phyloP scores from a whole-genome alignment of 495 filamentous ascomycete genomes.

The Penicillium maclennaniae region DNA sequence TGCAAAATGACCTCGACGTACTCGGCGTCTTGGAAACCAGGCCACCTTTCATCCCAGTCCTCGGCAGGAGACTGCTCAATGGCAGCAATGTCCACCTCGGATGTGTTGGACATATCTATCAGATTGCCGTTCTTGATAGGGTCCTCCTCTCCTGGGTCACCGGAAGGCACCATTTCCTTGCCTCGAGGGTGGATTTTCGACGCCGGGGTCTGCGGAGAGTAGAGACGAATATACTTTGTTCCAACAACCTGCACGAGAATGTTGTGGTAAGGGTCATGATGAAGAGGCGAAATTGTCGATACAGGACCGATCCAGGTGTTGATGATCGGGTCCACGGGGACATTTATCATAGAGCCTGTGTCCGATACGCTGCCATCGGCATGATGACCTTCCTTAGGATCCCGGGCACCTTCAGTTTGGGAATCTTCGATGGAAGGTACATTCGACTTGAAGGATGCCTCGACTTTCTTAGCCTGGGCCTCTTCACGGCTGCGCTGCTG shows the following conservation, averaged over 20 bases:
- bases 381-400: too few relatives aligned
- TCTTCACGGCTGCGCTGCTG: constrained; percentile 35
- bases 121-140: constrained; percentile 19
- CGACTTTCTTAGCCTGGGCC: constrained; percentile 3
- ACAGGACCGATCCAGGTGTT: constrained; percentile 94
- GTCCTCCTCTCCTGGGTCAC: constrained; percentile 15
- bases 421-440: too few relatives aligned
- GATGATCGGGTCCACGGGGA: constrained; percentile 40
- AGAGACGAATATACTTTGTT: constrained; percentile 84
- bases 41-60: constrained; percentile 52
- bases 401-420: too few relatives aligned
- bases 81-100: constrained; percentile 63
- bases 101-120: constrained; percentile 93
- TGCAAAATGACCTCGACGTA: constrained; percentile 78
- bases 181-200: constrained; percentile 62
- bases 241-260: constrained; percentile 88
- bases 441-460: not conserved
- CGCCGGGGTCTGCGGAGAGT: constrained; percentile 60
- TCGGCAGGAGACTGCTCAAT: constrained; percentile 46
- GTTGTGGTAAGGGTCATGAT: constrained; percentile 94
- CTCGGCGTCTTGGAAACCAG: constrained; percentile 52
- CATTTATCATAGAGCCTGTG: constrained; percentile 3
- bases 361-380: constrained; percentile 5
- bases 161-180: constrained; percentile 51
- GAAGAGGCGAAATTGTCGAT: constrained; percentile 84